Evolutionary conservation across 768 basidiomycete species (phyloP), one percentile per base, ranked within the genome.

Genomic region (Tricholoma sp.): DNA sequence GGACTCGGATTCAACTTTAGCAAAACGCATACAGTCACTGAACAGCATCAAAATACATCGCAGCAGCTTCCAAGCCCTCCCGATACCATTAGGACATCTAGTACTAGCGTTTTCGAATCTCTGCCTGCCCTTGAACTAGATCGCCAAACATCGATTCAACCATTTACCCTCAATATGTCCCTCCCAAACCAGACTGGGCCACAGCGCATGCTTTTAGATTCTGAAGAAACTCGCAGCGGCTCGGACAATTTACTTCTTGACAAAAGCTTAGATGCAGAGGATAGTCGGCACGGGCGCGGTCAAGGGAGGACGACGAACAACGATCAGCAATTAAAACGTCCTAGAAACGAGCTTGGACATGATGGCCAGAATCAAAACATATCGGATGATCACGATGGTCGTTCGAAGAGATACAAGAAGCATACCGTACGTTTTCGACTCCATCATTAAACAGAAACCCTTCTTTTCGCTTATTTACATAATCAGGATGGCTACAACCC

Each of bases 51-150:
- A 32, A 47, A 47, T 33, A 1, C n/a, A 17, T 37, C 53, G 34
- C 24, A 45, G 29, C 63, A 63, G 31, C 58, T 62, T 5, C 63
- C 58, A 28, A 61, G 54, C 52, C 61, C 61, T 41, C 61, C 60
- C 6, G 57, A 48, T 4, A 59, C 63, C 3, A 36, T 59, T 53
- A 54, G 52, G 17, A 31, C 52, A 3, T 52, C 24, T 34, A 51
- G 32, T 18, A 52, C 42, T 12, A 57, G 53, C 20, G 45, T 32
- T n/a, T 45, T 54, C 4, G 39, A 45, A 8, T 33, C 54, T 12
- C 5, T 18, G 32, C 1, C 41, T 3, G 17, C 10, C 28, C 4
- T 56, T n/a, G 29, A 56, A 12, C 39, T 18, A 12, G 55, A 62
- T 34, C 2, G 33, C 7, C 52, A 59, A 24, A 15, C 52, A n/a